phyloP scores from a whole-genome alignment of 257 asterid genomes.

The Perilla frutescens region DNA sequence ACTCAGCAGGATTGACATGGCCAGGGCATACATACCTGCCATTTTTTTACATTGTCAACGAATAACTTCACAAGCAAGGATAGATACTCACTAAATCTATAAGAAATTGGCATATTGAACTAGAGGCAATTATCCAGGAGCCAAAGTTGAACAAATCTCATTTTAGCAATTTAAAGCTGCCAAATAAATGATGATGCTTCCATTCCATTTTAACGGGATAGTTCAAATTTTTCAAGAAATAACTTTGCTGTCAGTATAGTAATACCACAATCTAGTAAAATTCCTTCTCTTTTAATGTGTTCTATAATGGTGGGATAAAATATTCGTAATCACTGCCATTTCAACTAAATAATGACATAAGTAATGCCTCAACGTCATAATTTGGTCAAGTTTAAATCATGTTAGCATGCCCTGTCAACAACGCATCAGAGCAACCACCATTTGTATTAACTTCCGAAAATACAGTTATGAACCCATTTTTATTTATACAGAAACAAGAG shows the following conservation, averaged over 20 bases:
- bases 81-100: conserved; percentile 30
- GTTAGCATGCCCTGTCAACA: not conserved
- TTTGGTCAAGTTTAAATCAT: conserved; percentile 6
- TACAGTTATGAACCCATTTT: not conserved
- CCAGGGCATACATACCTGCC: conserved; percentile 89
- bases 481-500: not conserved
- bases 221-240: not conserved
- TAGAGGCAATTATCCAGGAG: conserved; percentile 19
- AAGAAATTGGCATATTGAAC: conserved; percentile 22
- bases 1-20: conserved; percentile 96
- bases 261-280: conserved; percentile 20
- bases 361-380: conserved; percentile 10
- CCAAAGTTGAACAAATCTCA: not conserved
- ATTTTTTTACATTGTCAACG: conserved; percentile 34
- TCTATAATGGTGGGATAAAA: not conserved
- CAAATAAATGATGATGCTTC: not conserved
- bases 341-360: not conserved
- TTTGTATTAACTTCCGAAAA: not conserved
- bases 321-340: conserved; percentile 7
- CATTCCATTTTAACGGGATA: not conserved
- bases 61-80: conserved; percentile 28
- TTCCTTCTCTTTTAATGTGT: not conserved
- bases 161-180: not conserved
- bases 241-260: not conserved
- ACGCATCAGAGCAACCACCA: not conserved